Conservation (phyloP, 2,329 filamentous ascomycete species). For the Cryphonectria japonica region DNA sequence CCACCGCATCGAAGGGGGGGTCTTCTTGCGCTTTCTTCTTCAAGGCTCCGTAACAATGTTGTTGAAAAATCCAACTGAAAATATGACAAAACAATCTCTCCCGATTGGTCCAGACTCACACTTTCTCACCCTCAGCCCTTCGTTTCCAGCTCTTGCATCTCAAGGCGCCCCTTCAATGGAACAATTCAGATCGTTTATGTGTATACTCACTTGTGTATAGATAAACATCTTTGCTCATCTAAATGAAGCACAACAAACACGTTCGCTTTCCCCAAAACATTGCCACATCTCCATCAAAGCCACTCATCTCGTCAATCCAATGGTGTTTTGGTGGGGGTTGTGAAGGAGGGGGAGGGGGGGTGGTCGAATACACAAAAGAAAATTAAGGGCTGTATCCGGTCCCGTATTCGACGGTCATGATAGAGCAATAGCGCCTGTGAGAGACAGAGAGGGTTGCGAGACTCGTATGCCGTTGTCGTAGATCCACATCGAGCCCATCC, state of each 20-base stretch:
- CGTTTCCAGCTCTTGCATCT: conserved; percentile 9
- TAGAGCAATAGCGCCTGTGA: conserved; percentile 9
- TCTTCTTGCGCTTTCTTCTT: neutral
- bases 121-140: no score
- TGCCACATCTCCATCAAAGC: conserved; percentile 8
- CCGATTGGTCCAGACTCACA: neutral
- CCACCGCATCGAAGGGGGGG: neutral
- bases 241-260: conserved; percentile 9
- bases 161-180: conserved; percentile 3
- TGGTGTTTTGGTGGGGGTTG: no score
- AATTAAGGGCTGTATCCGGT: neutral
- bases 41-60: conserved; percentile 6
- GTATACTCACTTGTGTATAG: conserved; percentile 20
- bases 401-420: neutral
- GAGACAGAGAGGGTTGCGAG: conserved; percentile 9
- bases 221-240: conserved; percentile 13
- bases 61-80: conserved; percentile 13
- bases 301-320: conserved; percentile 1
- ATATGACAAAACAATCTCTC: conserved; percentile 7
- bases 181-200: neutral
- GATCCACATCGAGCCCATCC: conserved; percentile 19
- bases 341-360: neutral
- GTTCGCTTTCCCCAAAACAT: conserved; percentile 1
- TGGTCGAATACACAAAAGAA: conserved; percentile 24
- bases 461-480: conserved; percentile 25